Evolutionary conservation across 2,329 filamentous ascomycete genomes (phyloP).

Genomic region (Torrubiella hemipterigena): DNA sequence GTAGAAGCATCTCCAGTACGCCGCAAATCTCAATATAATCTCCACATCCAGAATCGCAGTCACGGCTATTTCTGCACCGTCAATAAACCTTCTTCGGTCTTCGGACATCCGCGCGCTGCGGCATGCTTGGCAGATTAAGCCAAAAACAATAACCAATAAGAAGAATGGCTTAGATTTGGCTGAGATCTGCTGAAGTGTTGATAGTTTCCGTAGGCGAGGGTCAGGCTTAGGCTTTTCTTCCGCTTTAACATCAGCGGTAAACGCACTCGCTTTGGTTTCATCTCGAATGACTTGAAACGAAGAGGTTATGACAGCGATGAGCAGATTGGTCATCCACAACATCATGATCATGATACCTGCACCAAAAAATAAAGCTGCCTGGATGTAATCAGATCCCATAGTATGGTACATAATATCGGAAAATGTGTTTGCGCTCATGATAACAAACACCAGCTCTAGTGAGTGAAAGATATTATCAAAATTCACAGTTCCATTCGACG

Average conservation of each 20-base stretch:
- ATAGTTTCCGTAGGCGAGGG: constrained; percentile 22
- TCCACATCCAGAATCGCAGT: constrained; percentile 72
- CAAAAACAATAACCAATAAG: constrained; percentile 69
- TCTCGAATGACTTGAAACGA: constrained; percentile 97
- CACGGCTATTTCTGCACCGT: constrained; percentile 59
- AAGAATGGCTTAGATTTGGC: constrained; percentile 65
- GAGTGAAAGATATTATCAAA: constrained; percentile 94
- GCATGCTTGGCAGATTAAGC: constrained; percentile 65
- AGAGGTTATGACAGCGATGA: constrained; percentile 94
- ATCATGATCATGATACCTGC: constrained; percentile 79
- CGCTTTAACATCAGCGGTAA: constrained; percentile 59
- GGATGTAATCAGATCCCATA: constrained; percentile 80
- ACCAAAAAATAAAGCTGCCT: constrained; percentile 67
- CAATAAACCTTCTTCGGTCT: constrained; percentile 50
- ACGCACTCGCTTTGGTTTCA: constrained; percentile 88
- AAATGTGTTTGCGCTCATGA: constrained; percentile 98
- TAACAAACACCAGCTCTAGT: constrained; percentile 86
- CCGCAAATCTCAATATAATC: constrained; percentile 65
- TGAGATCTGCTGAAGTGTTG: constrained; percentile 57
- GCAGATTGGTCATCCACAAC: constrained; percentile 89
- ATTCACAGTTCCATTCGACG: constrained; percentile 74
- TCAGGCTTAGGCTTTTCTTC: constrained; percentile 22
- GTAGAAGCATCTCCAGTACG: constrained; percentile 75
- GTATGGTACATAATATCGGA: constrained; percentile 91
- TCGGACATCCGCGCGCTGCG: constrained; percentile 66